These are phyloP conservation scores for Macaranga tanarius DNA, from an alignment of 441 rosid species.

Conservation along the genomic window DNA sequence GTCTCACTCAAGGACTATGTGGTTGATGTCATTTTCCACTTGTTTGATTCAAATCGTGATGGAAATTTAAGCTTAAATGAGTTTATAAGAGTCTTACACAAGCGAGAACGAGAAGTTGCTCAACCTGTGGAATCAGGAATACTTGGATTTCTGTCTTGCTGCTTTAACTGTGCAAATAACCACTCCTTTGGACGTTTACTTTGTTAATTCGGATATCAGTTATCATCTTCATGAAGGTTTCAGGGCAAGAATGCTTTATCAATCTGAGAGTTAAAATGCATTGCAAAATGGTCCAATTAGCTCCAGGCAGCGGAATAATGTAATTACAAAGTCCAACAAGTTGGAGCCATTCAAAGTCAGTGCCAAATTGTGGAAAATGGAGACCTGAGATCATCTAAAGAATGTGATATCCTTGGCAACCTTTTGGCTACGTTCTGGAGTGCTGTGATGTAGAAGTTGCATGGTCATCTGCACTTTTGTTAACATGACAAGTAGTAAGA, in stretches of 20 bases:
- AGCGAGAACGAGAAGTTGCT: slow-evolving; percentile 54
- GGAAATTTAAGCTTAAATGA: slow-evolving; percentile 68
- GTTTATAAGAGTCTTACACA: slow-evolving; percentile 59
- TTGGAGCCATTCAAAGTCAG: background rate
- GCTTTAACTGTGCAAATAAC: slow-evolving; percentile 41
- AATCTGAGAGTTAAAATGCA: background rate
- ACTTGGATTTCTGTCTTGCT: slow-evolving; percentile 45
- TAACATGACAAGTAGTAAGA: background rate
- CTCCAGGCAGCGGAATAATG: background rate
- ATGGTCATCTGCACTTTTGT: background rate
- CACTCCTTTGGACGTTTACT: slow-evolving; percentile 29
- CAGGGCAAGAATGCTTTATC: background rate
- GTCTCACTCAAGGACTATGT: slow-evolving; percentile 56
- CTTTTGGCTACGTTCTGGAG: background rate
- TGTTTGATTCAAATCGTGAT: slow-evolving; percentile 70
- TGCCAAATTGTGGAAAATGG: background rate
- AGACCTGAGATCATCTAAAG: background rate
- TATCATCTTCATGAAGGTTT: background rate
- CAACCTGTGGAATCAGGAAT: slow-evolving; percentile 48
- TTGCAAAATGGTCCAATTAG: background rate
- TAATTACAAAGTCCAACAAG: slow-evolving; percentile 9
- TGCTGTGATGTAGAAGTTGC: background rate
- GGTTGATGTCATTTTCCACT: slow-evolving; percentile 62
- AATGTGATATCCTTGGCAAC: background rate
- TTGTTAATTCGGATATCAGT: slow-evolving; percentile 11